Conservation (phyloP, 257 asterid genomes). For the Euphrasia confusa region DNA sequence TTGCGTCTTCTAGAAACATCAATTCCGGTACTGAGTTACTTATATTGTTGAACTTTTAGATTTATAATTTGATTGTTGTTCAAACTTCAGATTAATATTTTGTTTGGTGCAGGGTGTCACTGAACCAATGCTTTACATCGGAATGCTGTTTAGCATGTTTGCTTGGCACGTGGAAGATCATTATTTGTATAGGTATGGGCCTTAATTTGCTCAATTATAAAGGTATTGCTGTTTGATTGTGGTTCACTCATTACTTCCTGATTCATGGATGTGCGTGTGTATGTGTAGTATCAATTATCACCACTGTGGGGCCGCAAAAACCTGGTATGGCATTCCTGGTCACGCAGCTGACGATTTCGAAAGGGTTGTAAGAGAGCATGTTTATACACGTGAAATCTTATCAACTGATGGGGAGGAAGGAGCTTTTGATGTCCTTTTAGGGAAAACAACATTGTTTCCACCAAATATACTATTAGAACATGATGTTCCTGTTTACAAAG, state of each 20-base stretch:
- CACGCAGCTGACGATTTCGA: constrained; percentile 82
- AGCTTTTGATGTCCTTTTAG: constrained; percentile 91
- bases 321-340: constrained; percentile 99
- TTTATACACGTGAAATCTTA: constrained; percentile 65
- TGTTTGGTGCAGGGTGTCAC: constrained; percentile 77
- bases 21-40: constrained; percentile 59
- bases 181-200: constrained; percentile 77
- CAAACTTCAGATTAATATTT: constrained; percentile 23
- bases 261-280: constrained; percentile 37
- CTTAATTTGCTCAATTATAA: not conserved
- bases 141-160: constrained; percentile 97
- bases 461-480: constrained; percentile 77
- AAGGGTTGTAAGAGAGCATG: constrained; percentile 75
- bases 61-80: constrained; percentile 21
- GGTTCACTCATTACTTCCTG: constrained; percentile 14
- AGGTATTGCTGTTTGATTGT: constrained; percentile 4
- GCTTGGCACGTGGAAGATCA: constrained; percentile 99
- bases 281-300: constrained; percentile 82
- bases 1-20: constrained; percentile 87
- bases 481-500: constrained; percentile 83
- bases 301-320: constrained; percentile 97
- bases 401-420: constrained; percentile 88
- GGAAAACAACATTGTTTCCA: constrained; percentile 93
- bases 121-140: constrained; percentile 97
- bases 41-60: constrained; percentile 4